These are phyloP conservation scores for Jamesozyma gamospora DNA, from an alignment of 805 yeast genomes.

Conservation along the genomic window DNA sequence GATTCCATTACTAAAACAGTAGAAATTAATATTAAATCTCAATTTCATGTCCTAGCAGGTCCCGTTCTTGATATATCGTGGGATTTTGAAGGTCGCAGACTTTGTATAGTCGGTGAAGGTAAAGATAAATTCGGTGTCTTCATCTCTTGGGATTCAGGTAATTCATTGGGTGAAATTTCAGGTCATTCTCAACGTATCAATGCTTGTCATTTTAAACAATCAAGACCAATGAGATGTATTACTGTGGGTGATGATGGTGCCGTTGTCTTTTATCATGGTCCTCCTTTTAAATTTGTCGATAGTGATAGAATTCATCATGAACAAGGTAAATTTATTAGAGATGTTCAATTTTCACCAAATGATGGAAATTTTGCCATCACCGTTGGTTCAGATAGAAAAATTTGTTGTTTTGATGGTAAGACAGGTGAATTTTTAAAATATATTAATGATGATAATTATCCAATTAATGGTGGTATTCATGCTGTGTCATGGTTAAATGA, in stretches of 20 bases:
- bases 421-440: constrained; percentile 63
- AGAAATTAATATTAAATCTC: constrained; percentile 56
- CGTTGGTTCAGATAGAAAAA: constrained; percentile 76
- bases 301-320: constrained; percentile 67
- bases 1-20: constrained; percentile 39
- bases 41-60: constrained; percentile 70
- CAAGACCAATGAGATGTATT: constrained; percentile 86
- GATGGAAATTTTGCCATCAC: constrained; percentile 55
- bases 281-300: constrained; percentile 80
- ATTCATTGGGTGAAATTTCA: constrained; percentile 90
- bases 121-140: constrained; percentile 87
- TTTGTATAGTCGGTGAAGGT: constrained; percentile 93
- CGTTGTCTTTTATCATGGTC: constrained; percentile 78
- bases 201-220: constrained; percentile 74
- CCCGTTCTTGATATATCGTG: constrained; percentile 75
- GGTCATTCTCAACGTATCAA: constrained; percentile 83
- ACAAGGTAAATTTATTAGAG: constrained; percentile 58
- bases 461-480: constrained; percentile 74
- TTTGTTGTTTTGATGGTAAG: constrained; percentile 76
- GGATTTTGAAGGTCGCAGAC: constrained; percentile 80
- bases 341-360: constrained; percentile 71
- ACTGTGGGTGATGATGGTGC: constrained; percentile 87
- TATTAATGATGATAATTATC: constrained; percentile 31
- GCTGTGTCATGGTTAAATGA: constrained; percentile 59
- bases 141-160: constrained; percentile 89